A percentile compares a stretch with the other conserved stretches of the same genome.
Evolutionary conservation across 2,329 filamentous ascomycete genomes (phyloP).

Genomic region (Penicillium paneum): DNA sequence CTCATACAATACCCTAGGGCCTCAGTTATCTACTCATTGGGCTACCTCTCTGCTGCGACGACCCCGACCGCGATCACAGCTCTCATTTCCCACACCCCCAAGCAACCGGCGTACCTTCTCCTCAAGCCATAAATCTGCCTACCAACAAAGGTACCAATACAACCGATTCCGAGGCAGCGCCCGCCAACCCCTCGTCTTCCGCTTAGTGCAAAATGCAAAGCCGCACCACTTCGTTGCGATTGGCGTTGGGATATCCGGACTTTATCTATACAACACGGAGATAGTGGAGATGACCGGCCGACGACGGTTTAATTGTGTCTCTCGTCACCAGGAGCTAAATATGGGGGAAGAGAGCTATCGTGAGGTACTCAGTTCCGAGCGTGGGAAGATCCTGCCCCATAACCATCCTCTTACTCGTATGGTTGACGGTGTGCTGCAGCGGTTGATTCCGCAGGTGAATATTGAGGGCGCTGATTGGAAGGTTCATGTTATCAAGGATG

Average conservation of each 20-base stretch:
- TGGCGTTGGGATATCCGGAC: conserved; percentile 41
- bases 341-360: conserved; percentile 46
- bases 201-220: conserved; percentile 20
- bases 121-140: conserved; percentile 1
- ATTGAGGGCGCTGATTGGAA: conserved; percentile 51
- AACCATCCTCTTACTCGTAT: conserved; percentile 48
- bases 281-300: conserved; percentile 56
- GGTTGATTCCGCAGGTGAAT: conserved; percentile 53
- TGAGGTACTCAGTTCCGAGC: conserved; percentile 48
- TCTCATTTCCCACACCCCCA: not conserved
- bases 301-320: conserved; percentile 58
- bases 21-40: not conserved
- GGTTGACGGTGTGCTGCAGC: conserved; percentile 53
- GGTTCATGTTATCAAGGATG: conserved; percentile 56
- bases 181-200: conserved; percentile 13
- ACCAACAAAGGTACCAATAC: conserved; percentile 17
- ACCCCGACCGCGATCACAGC: not conserved
- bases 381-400: conserved; percentile 48
- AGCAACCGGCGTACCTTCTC: conserved; percentile 9
- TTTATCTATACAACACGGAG: conserved; percentile 58
- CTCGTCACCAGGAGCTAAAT: conserved; percentile 44
- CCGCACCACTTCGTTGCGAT: conserved; percentile 36
- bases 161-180: conserved; percentile 17
- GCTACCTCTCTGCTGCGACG: not conserved
- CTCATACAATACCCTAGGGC: not conserved